Conservation (phyloP, 1,139 yeast species). For the Geotrichum phurueaensis region DNA sequence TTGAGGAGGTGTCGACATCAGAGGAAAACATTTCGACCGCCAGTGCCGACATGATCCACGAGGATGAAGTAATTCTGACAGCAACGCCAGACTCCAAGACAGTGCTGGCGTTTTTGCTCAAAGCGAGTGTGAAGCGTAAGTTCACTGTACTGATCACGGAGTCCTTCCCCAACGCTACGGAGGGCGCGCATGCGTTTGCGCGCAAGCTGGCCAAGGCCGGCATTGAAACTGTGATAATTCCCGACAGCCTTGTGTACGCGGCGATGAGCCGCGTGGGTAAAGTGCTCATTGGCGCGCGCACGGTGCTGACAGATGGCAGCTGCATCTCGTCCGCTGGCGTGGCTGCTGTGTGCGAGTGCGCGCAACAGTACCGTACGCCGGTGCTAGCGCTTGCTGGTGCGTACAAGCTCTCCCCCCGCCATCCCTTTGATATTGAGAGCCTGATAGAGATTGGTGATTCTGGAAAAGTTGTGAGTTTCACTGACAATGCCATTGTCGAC, state of each 20-base stretch:
- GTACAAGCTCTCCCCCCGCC: constrained; percentile 85
- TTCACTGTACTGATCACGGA: constrained; percentile 92
- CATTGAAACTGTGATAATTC: constrained; percentile 84
- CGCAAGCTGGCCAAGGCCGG: constrained; percentile 74
- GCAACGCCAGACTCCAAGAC: constrained; percentile 93
- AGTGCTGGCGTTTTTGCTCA: constrained; percentile 75
- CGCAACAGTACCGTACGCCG: constrained; percentile 89
- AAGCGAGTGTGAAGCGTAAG: constrained; percentile 83
- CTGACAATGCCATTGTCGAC: constrained; percentile 54
- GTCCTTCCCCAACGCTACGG: constrained; percentile 80
- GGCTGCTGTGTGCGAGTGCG: constrained; percentile 90
- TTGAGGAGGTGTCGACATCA: constrained; percentile 84
- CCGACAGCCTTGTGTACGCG: constrained; percentile 89
- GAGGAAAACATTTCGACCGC: constrained; percentile 87
- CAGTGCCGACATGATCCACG: constrained; percentile 91
- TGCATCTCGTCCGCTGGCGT: constrained; percentile 87
- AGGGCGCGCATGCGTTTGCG: constrained; percentile 72
- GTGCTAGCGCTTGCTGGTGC: constrained; percentile 94
- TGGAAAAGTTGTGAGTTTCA: constrained; percentile 70
- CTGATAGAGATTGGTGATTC: constrained; percentile 92
- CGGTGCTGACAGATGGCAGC: constrained; percentile 96
- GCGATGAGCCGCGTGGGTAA: constrained; percentile 97
- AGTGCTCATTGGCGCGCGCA: constrained; percentile 84
- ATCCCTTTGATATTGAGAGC: constrained; percentile 86
- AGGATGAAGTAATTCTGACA: constrained; percentile 81